Percentiles rank a stretch among this genome's conserved stretches.
These are phyloP conservation scores for Phytopythium delawarense DNA, from an alignment of 352 stramenopile species.

Conservation along the genomic window DNA sequence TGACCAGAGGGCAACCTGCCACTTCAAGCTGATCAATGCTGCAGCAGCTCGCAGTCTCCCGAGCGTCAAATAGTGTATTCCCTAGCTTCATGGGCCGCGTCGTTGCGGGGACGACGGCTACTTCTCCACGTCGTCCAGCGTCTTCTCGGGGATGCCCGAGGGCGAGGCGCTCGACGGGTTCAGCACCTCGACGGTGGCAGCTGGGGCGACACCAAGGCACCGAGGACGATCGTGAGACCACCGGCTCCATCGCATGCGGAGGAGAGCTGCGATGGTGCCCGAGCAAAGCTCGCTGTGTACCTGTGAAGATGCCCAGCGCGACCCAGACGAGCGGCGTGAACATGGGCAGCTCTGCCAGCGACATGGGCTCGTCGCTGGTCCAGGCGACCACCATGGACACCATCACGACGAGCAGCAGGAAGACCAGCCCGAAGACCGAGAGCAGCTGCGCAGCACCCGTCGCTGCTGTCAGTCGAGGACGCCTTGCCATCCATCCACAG, in stretches of 20 bases:
- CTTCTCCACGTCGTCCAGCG: conserved; percentile 3
- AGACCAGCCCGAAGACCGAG: conserved; percentile 58
- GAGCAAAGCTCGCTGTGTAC: conserved; percentile 12
- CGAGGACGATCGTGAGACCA: background rate
- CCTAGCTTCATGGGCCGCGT: background rate
- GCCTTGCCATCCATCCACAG: background rate
- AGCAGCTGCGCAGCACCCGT: conserved; percentile 35
- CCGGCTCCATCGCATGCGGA: background rate
- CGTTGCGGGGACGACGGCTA: background rate
- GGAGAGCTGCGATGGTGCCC: background rate
- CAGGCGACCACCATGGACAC: conserved; percentile 58
- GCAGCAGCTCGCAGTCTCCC: background rate
- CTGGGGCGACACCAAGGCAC: background rate
- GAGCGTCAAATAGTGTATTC: background rate
- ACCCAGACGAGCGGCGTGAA: conserved; percentile 81
- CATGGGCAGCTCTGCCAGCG: conserved; percentile 57
- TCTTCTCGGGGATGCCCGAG: conserved; percentile 2
- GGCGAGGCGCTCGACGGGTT: conserved; percentile 6
- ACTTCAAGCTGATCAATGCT: background rate
- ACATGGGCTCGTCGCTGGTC: conserved; percentile 39
- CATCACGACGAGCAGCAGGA: conserved; percentile 59
- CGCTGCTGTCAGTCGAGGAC: background rate
- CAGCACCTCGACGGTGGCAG: conserved; percentile 13
- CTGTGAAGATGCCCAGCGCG: conserved; percentile 71
- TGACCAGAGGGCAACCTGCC: background rate